Conservation (phyloP, 140 eudicot genomes). For the Flaveria floridana region DNA sequence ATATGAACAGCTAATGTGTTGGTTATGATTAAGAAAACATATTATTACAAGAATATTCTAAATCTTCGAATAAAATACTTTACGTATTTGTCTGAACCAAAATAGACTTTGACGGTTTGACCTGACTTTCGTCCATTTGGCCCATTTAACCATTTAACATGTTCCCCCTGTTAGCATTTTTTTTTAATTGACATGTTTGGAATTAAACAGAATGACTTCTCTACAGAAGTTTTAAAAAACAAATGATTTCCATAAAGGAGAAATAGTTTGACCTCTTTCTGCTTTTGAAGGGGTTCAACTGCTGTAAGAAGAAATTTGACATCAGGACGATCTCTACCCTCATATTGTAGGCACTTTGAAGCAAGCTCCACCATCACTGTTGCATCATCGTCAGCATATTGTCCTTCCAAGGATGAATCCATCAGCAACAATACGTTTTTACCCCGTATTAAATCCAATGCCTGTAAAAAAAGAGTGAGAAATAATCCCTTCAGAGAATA, state of each 20-base stretch:
- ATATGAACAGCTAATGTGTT: background rate
- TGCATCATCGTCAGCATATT: conserved; percentile 85
- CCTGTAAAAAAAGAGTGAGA: conserved; percentile 39
- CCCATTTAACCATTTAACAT: background rate
- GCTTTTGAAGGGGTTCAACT: conserved; percentile 88
- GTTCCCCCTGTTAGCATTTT: conserved; percentile 2
- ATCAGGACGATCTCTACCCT: conserved; percentile 98
- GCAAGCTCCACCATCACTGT: conserved; percentile 90
- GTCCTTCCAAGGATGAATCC: conserved; percentile 98
- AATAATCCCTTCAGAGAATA: background rate
- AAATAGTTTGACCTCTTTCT: conserved; percentile 54
- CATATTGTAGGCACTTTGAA: conserved; percentile 89
- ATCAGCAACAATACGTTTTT: conserved; percentile 68
- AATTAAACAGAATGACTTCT: background rate
- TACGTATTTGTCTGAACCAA: background rate
- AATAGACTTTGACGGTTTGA: background rate
- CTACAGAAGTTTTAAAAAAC: background rate
- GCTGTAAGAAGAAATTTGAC: conserved; percentile 78
- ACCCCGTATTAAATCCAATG: conserved; percentile 87
- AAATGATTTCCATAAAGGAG: background rate
- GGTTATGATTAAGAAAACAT: background rate
- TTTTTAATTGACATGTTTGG: background rate
- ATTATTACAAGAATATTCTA: background rate
- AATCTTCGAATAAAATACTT: background rate
- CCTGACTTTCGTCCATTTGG: background rate